These are phyloP conservation scores for Saprolegnia parasitica DNA, from an alignment of 352 stramenopile genomes.

Conservation along the genomic window DNA sequence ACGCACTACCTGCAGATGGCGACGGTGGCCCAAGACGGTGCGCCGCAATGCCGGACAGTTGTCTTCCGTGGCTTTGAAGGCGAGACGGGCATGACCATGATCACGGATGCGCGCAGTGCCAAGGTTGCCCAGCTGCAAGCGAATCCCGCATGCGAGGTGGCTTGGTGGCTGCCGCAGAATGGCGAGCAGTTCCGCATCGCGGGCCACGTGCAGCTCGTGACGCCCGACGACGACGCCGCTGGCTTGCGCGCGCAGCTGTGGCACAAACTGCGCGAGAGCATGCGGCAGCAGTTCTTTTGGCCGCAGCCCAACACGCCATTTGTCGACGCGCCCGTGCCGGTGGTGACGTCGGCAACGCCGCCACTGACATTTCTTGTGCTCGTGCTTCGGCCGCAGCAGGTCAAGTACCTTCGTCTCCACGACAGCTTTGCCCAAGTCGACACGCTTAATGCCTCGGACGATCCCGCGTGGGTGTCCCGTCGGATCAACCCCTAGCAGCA, in stretches of 20 bases:
- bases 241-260: slow-evolving; percentile 25
- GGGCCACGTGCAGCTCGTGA: slow-evolving; percentile 44
- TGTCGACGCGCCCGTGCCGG: background rate
- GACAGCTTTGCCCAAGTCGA: slow-evolving; percentile 34
- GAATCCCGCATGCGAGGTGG: slow-evolving; percentile 42
- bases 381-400: slow-evolving; percentile 24
- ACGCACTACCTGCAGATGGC: slow-evolving; percentile 74
- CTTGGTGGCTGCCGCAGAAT: slow-evolving; percentile 69
- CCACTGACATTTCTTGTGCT: slow-evolving; percentile 33
- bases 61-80: slow-evolving; percentile 63
- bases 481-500: too few relatives aligned
- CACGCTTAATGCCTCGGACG: background rate
- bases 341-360: slow-evolving; percentile 16
- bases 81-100: slow-evolving; percentile 48
- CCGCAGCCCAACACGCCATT: slow-evolving; percentile 18
- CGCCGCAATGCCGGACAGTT: slow-evolving; percentile 58
- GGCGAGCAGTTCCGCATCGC: slow-evolving; percentile 66
- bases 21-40: slow-evolving; percentile 39
- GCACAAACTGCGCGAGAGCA: slow-evolving; percentile 30
- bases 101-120: slow-evolving; percentile 55
- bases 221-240: background rate
- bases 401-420: slow-evolving; percentile 32
- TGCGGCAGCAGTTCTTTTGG: slow-evolving; percentile 36
- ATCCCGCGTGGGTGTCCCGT: too few relatives aligned
- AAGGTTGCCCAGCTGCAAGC: slow-evolving; percentile 48